Percentiles rank a stretch among this genome's conserved stretches.
Evolutionary conservation across 2,329 filamentous ascomycete species (phyloP).

Genomic region (Hysterium pulicare): DNA sequence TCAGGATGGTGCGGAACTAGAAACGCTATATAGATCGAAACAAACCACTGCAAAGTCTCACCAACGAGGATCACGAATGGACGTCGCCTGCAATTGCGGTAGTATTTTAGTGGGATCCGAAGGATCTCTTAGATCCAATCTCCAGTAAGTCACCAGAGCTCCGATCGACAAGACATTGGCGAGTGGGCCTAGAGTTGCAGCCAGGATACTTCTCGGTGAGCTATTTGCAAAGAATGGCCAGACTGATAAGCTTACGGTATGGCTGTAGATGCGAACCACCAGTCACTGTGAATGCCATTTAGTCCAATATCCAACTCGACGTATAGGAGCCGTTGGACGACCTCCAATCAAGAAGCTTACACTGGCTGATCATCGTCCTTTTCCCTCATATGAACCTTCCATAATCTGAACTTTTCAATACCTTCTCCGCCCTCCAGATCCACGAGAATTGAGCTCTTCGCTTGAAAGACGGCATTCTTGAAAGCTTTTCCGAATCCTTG

Average conservation of each 20-base stretch:
- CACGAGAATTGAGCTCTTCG: constrained; percentile 5
- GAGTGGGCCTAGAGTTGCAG: constrained; percentile 75
- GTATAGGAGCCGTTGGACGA: neutral
- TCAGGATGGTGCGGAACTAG: too few relatives aligned
- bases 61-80: constrained; percentile 65
- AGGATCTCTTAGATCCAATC: constrained; percentile 45
- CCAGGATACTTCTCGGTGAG: constrained; percentile 53
- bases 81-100: constrained; percentile 50
- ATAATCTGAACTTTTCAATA: constrained; percentile 11
- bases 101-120: constrained; percentile 42
- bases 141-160: constrained; percentile 74
- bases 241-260: constrained; percentile 5
- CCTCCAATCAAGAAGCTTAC: constrained; percentile 1
- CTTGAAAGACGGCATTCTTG: constrained; percentile 14
- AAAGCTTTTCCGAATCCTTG: constrained; percentile 8
- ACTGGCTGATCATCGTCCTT: constrained; percentile 10
- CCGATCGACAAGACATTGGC: constrained; percentile 82
- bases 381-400: constrained; percentile 12
- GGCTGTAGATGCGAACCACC: constrained; percentile 15
- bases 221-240: neutral
- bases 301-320: neutral
- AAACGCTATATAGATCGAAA: too few relatives aligned
- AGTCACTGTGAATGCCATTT: constrained; percentile 5
- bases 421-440: constrained; percentile 8
- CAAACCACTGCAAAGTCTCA: constrained; percentile 28